phyloP scores from a whole-genome alignment of 306 rosid genomes.

The Glycyrrhiza uralensis region DNA sequence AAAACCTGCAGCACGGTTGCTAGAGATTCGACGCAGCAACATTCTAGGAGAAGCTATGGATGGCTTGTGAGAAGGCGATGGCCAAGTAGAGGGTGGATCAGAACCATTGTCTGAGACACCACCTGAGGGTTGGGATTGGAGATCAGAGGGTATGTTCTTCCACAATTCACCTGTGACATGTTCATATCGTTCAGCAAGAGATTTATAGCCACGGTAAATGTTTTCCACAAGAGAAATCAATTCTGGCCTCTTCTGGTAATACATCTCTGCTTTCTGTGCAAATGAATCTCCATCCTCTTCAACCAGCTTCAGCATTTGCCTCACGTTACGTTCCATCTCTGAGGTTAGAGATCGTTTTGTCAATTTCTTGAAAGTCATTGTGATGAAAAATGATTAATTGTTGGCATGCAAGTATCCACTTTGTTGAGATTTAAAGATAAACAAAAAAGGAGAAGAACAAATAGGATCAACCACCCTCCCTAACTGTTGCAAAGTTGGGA shows the following conservation, averaged over 20 bases:
- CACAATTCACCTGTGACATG: constrained; percentile 63
- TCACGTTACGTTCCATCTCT: constrained; percentile 57
- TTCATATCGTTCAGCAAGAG: constrained; percentile 85
- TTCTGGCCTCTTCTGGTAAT: constrained; percentile 67
- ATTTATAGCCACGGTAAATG: constrained; percentile 70
- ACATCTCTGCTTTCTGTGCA: constrained; percentile 94
- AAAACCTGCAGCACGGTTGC: constrained; percentile 80
- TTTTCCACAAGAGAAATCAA: constrained; percentile 84
- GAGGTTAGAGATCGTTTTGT: constrained; percentile 44
- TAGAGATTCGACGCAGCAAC: constrained; percentile 44
- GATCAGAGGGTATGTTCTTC: constrained; percentile 59
- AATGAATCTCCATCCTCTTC: constrained; percentile 83
- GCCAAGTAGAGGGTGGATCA: constrained; percentile 46
- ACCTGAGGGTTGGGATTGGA: constrained; percentile 67
- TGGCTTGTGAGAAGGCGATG: too few relatives aligned
- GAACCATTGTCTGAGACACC: constrained; percentile 59
- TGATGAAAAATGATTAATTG: constrained; percentile 12
- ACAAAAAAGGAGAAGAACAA: constrained; percentile 12
- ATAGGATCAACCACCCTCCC: constrained; percentile 33
- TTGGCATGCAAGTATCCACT: background rate
- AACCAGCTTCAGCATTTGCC: constrained; percentile 63
- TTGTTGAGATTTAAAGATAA: constrained; percentile 10
- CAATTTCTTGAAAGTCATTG: constrained; percentile 43
- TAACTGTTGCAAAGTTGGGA: constrained; percentile 26
- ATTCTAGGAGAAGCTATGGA: constrained; percentile 59